These are phyloP conservation scores for Diplodia seriata DNA, from an alignment of 2,329 filamentous ascomycete genomes.

Conservation along the genomic window DNA sequence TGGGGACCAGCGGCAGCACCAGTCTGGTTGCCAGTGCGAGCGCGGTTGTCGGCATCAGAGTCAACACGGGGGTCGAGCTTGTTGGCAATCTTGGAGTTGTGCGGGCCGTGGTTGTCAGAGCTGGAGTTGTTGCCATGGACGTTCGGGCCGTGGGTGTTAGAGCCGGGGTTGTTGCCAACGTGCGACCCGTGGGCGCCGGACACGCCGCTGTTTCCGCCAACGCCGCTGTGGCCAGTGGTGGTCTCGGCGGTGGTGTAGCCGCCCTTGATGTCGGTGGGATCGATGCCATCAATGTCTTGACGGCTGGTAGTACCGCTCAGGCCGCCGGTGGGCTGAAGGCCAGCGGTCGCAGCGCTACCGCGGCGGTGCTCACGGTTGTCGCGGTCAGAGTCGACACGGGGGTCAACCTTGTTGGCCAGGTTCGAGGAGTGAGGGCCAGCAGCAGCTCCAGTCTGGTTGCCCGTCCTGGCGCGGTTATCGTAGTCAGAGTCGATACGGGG, in stretches of 20 bases:
- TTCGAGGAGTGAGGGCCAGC: slow-evolving; percentile 28
- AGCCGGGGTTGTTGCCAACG: slow-evolving; percentile 5
- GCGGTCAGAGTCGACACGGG: slow-evolving; percentile 28
- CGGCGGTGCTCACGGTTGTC: slow-evolving; percentile 16
- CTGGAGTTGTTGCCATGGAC: slow-evolving; percentile 1
- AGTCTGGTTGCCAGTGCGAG: slow-evolving; percentile 1
- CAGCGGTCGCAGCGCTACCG: slow-evolving; percentile 11
- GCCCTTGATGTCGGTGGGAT: slow-evolving; percentile 12
- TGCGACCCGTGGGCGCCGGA: slow-evolving; percentile 8
- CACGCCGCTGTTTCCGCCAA: not conserved
- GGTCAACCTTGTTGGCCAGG: slow-evolving; percentile 24
- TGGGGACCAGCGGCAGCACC: slow-evolving; percentile 23
- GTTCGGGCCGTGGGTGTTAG: not conserved
- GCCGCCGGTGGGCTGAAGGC: not conserved
- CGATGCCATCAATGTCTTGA: not conserved
- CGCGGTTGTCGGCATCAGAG: slow-evolving; percentile 25
- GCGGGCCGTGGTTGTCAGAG: slow-evolving; percentile 6
- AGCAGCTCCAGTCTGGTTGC: slow-evolving; percentile 4
- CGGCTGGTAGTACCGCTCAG: not conserved
- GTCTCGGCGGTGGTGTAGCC: slow-evolving; percentile 21
- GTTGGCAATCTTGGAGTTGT: slow-evolving; percentile 22
- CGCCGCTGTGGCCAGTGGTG: slow-evolving; percentile 18
- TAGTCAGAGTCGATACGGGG: slow-evolving; percentile 1
- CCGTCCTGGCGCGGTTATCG: slow-evolving; percentile 11
- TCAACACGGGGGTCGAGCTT: slow-evolving; percentile 20